Conservation (phyloP, 257 asterid genomes). For the Orobanche coerulescens region DNA sequence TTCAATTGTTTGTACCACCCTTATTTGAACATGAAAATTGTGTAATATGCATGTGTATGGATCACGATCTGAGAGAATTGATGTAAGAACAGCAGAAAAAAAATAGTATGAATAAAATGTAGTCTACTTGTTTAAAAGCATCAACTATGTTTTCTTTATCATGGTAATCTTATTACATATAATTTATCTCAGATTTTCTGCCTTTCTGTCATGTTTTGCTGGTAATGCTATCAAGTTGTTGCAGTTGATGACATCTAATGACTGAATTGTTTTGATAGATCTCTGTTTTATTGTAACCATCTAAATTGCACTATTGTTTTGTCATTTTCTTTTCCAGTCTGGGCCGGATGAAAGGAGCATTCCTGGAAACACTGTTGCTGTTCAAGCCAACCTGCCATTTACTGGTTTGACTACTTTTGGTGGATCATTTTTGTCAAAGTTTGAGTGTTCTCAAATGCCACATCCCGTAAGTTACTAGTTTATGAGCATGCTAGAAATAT, state of each 20-base stretch:
- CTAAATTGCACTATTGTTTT: neutral
- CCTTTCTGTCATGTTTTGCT: neutral
- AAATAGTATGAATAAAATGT: neutral
- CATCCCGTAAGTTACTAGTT: constrained; percentile 62
- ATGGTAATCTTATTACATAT: neutral
- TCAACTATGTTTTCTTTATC: neutral
- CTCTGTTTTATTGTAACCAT: constrained; percentile 2
- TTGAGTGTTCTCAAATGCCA: constrained; percentile 96
- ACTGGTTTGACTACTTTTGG: constrained; percentile 75
- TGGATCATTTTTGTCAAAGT: constrained; percentile 85
- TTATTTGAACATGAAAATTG: constrained; percentile 10
- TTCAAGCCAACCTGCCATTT: constrained; percentile 78
- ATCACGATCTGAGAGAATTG: neutral
- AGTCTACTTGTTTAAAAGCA: neutral
- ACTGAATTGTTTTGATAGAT: neutral
- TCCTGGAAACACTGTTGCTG: constrained; percentile 96
- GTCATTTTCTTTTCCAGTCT: constrained; percentile 40
- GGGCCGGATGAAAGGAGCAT: constrained; percentile 94
- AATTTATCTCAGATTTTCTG: neutral
- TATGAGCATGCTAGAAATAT: neutral
- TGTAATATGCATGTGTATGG: neutral
- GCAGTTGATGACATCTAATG: neutral
- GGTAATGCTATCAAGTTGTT: neutral
- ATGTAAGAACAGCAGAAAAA: neutral
- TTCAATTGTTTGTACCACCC: neutral